Evolutionary conservation across 2,329 filamentous ascomycete species (phyloP).

Genomic region (Neurospora crassa): DNA sequence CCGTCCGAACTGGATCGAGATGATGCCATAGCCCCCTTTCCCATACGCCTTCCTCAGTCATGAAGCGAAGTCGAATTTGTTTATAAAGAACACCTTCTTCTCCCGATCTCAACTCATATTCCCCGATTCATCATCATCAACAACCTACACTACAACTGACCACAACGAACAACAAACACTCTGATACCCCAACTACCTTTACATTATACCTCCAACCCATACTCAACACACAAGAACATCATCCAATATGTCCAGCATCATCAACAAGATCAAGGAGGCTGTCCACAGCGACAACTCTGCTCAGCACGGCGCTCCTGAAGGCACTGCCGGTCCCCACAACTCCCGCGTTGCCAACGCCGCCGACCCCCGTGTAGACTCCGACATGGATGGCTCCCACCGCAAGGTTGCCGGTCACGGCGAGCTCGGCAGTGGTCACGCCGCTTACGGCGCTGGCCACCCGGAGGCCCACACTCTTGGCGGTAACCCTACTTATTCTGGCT

Average conservation of each 20-base stretch:
- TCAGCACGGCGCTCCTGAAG: constrained; percentile 20
- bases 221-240: constrained; percentile 10
- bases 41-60: neutral
- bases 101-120: neutral
- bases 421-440: constrained; percentile 7
- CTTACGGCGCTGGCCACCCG: constrained; percentile 4
- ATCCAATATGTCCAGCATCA: constrained; percentile 44
- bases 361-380: constrained; percentile 39
- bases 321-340: constrained; percentile 28
- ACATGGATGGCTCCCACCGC: constrained; percentile 25
- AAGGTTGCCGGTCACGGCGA: constrained; percentile 18
- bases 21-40: constrained; percentile 9
- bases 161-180: constrained; percentile 3
- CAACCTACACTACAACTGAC: neutral
- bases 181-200: neutral
- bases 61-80: neutral
- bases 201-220: constrained; percentile 6
- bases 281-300: constrained; percentile 31
- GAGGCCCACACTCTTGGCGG: neutral
- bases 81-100: constrained; percentile 9
- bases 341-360: constrained; percentile 34
- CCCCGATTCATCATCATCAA: constrained; percentile 7
- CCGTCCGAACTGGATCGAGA: constrained; percentile 7
- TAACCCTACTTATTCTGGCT: neutral
- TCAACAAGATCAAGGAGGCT: constrained; percentile 52